phyloP scores from a whole-genome alignment of 306 rosid genomes.

The Pyrus bretschneideri region DNA sequence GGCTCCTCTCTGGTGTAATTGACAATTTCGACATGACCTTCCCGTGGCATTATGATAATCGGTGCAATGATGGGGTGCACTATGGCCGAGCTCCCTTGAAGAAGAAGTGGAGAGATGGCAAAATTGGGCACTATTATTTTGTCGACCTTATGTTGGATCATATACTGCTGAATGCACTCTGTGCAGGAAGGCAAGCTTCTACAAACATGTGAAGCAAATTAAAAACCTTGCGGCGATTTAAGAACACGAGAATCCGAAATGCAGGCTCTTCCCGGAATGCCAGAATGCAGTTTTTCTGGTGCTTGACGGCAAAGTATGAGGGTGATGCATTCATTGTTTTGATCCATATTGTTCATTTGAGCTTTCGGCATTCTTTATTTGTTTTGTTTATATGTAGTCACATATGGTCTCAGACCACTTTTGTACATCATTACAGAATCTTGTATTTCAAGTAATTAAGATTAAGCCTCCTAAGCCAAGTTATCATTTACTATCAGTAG shows the following conservation, averaged over 20 bases:
- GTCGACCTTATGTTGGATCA: conserved; percentile 88
- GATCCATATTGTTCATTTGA: not conserved
- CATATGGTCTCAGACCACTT: conserved; percentile 8
- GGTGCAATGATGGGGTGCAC: conserved; percentile 85
- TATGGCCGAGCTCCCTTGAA: conserved; percentile 76
- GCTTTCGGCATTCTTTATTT: conserved; percentile 36
- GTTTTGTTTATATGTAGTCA: conserved; percentile 33
- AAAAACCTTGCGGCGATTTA: not conserved
- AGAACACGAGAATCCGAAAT: not conserved
- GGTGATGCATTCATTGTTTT: conserved; percentile 36
- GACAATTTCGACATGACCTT: conserved; percentile 83
- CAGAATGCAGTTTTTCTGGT: not conserved
- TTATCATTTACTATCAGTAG: no score
- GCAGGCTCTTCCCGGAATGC: conserved; percentile 1
- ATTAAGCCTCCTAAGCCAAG: not conserved
- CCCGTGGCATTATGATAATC: conserved; percentile 89
- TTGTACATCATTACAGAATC: conserved; percentile 12
- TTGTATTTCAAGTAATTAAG: not conserved
- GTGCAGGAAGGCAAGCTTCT: conserved; percentile 34
- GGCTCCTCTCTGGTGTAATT: conserved; percentile 60
- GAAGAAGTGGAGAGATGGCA: conserved; percentile 77
- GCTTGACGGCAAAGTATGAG: conserved; percentile 13
- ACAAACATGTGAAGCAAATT: not conserved
- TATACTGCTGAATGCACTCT: conserved; percentile 64
- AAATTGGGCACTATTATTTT: conserved; percentile 84